Percentiles rank a stretch among this genome's conserved stretches.
Evolutionary conservation across 139 green algal species (phyloP).

Genomic region (Tetradesmus obliquus): DNA sequence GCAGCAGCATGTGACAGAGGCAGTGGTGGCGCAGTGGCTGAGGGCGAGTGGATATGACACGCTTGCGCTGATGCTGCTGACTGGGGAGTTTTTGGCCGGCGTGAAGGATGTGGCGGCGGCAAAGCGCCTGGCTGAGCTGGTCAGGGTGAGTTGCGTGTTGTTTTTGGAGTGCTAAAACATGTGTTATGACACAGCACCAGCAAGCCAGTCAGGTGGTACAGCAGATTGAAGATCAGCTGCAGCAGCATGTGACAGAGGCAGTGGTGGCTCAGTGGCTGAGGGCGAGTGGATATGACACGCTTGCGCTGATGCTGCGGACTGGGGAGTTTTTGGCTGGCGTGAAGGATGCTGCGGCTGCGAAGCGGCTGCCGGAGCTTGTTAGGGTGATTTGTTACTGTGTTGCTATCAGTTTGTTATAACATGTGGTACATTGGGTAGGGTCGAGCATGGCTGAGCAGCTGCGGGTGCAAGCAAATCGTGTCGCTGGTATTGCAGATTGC

Average conservation of each 20-base stretch:
- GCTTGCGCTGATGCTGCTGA: conserved; percentile 5
- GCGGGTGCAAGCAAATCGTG: no score
- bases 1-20: not conserved
- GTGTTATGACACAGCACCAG: no score
- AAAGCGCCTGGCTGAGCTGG: conserved; percentile 19
- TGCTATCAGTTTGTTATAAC: no score
- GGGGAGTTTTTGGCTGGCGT: not conserved
- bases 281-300: not conserved
- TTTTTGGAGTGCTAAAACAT: not conserved
- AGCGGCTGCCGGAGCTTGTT: not conserved
- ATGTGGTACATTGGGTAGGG: no score
- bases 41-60: not conserved
- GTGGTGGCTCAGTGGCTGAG: not conserved
- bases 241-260: not conserved
- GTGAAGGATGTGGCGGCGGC: conserved; percentile 9
- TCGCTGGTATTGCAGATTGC: no score
- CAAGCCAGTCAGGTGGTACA: no score
- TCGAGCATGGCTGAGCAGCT: no score
- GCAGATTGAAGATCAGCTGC: not conserved
- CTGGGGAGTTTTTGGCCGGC: not conserved
- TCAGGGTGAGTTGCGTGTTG: not conserved
- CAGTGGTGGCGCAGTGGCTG: not conserved
- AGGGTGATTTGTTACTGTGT: not conserved
- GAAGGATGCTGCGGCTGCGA: not conserved
- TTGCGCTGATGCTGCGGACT: not conserved